Evolutionary conservation across 148 eudicot genomes (phyloP).

Genomic region (Amaranthus hypochondriacus): DNA sequence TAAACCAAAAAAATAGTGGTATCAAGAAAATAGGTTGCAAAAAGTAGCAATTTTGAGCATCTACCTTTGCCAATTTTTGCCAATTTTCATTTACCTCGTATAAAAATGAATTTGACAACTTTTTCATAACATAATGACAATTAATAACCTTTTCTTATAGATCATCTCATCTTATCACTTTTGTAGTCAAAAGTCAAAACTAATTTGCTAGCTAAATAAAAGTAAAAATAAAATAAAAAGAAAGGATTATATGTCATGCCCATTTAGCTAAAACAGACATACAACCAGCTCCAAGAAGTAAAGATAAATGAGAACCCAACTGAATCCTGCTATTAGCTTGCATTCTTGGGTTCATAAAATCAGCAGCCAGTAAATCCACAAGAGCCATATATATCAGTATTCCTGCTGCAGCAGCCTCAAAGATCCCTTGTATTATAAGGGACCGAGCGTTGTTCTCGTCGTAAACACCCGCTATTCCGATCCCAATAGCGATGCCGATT

Average conservation of each 20-base stretch:
- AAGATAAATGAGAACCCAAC: constrained; percentile 47
- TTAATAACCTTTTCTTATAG: too few relatives aligned
- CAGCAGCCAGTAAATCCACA: constrained; percentile 65
- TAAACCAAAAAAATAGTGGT: too few relatives aligned
- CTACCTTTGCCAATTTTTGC: too few relatives aligned
- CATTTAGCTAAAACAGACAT: constrained; percentile 70
- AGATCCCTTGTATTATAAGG: constrained; percentile 52
- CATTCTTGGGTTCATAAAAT: constrained; percentile 67
- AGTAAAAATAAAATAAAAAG: not conserved
- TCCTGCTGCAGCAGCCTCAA: constrained; percentile 59
- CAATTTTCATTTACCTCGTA: too few relatives aligned
- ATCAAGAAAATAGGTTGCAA: too few relatives aligned
- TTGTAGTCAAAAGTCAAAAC: too few relatives aligned
- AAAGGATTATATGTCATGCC: constrained; percentile 32
- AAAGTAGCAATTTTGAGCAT: too few relatives aligned
- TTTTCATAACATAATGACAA: too few relatives aligned
- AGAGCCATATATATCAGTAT: constrained; percentile 75
- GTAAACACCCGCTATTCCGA: constrained; percentile 45
- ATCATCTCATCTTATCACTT: too few relatives aligned
- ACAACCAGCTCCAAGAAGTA: constrained; percentile 60
- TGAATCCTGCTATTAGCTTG: constrained; percentile 49
- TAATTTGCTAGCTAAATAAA: not conserved
- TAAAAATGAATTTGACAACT: too few relatives aligned
- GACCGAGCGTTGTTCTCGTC: constrained; percentile 39
- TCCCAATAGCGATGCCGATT: constrained; percentile 49